Evolutionary conservation across 352 stramenopile species (phyloP).

Genomic region (Pythium phragmiticola): DNA sequence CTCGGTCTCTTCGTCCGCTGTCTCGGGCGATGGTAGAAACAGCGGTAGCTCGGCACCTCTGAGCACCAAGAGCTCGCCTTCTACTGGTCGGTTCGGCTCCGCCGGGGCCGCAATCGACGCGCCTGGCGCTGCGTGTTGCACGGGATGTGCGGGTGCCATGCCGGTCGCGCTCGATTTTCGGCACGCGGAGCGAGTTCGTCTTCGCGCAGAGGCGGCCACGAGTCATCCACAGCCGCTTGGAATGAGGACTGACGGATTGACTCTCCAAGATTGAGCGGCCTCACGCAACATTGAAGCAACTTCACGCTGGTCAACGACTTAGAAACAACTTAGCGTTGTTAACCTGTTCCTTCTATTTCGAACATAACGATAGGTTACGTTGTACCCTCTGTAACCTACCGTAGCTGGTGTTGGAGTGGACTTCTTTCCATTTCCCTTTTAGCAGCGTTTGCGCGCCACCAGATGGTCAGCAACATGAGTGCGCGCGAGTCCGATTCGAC

Average conservation of each 20-base stretch:
- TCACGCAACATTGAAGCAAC: too few species aligned
- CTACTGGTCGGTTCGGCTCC: not conserved
- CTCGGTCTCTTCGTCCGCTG: too few species aligned
- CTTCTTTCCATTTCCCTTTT: constrained; percentile 14
- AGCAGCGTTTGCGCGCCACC: not conserved
- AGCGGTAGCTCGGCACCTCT: not conserved
- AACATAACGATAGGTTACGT: not conserved
- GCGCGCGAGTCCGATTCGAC: not conserved
- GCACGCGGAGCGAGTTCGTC: not conserved
- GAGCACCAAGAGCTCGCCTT: not conserved
- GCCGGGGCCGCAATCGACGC: not conserved
- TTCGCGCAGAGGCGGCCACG: not conserved
- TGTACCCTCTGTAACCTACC: not conserved
- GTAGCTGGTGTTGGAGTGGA: constrained; percentile 12
- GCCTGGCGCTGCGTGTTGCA: too few species aligned
- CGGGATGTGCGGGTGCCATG: not conserved
- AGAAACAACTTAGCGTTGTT: too few species aligned
- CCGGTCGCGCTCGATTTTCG: not conserved
- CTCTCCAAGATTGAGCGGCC: not conserved
- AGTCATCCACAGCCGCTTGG: not conserved
- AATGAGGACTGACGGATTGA: not conserved
- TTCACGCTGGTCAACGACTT: too few species aligned
- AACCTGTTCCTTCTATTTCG: not conserved
- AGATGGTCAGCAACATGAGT: not conserved
- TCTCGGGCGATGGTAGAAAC: too few species aligned